Conservation (phyloP, 306 rosid species). For the Betula pendula region DNA sequence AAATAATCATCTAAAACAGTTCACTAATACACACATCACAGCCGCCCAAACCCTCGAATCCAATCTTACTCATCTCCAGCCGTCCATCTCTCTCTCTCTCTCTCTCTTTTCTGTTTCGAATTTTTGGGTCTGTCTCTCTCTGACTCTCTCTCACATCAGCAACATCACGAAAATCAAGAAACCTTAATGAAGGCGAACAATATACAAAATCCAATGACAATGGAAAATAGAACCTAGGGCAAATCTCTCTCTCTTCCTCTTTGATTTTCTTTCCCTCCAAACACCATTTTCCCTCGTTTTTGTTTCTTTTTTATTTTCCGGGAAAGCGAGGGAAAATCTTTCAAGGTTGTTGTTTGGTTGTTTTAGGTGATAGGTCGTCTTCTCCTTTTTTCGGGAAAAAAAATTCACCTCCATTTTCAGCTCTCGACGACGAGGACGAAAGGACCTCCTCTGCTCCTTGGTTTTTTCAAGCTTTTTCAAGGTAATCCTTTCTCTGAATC, state of each 20-base stretch:
- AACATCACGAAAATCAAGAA: slow-evolving; percentile 30
- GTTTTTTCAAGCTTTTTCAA: slow-evolving; percentile 28
- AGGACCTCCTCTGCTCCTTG: slow-evolving; percentile 19
- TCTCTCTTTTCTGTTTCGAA: not conserved
- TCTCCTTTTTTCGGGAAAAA: slow-evolving; percentile 20
- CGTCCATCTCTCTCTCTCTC: slow-evolving; percentile 18
- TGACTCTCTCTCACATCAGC: slow-evolving; percentile 4
- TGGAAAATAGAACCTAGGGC: slow-evolving; percentile 39
- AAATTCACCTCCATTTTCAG: slow-evolving; percentile 31
- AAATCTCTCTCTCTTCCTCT: not conserved
- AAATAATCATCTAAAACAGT: slow-evolving; percentile 27
- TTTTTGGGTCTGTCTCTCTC: not conserved
- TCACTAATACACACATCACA: slow-evolving; percentile 4
- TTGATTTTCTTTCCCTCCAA: slow-evolving; percentile 19
- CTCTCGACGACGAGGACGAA: slow-evolving; percentile 27
- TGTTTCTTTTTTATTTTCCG: slow-evolving; percentile 13
- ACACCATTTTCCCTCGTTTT: not conserved
- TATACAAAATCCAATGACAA: not conserved
- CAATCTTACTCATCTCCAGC: not conserved
- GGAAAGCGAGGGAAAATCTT: slow-evolving; percentile 25
- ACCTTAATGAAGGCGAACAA: not conserved
- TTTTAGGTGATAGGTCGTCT: not conserved
- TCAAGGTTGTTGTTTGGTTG: slow-evolving; percentile 16
- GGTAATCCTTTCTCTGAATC: slow-evolving; percentile 38
- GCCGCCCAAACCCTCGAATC: not conserved